Base-by-base conservation (phyloP, 1,284 basidiomycete genomes). In the Psilocybe mexicana region DNA sequence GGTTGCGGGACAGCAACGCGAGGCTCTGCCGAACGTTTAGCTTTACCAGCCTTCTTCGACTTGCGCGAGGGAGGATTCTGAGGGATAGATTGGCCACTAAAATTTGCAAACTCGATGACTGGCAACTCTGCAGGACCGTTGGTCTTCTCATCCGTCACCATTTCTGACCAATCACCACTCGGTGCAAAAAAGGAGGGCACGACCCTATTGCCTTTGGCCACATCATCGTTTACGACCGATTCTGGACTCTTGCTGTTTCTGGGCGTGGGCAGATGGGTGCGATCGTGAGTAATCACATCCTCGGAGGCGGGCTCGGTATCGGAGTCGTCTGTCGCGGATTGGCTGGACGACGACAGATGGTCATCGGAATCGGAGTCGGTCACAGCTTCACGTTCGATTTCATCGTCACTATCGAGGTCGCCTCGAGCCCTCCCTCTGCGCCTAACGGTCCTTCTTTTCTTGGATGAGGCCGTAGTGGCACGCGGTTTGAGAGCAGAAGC, bases 81-180 rank as follows among this genome's bases (percentile, higher is more conserved):
- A 49, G 71, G 58, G 46, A 73, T 67, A 12, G 74, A 64, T 33
- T 79, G 68, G 36, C 70, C 72, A 54, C 78, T 77, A 61, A 93
- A 82, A 55, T 92, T 86, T 52, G 83, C 80, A 67, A 92, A 93
- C 64, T 92, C 88, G 65, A 93, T 87, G 62, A 92, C 86, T 30
- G 90, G 91, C 5, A 93, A 77, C n/a, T 84, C 81, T 3, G 80
- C 80, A 50, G 79, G 73, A 23, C 82, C 86, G 61, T 84, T 79
- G 25, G 73, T 76, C 28, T 74, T 80, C 70, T 91, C 86, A 52
- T 87, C 86, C n/a, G 83, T 79, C n/a, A 91, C 88, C 83, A 91
- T 88, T 68, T 93, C 89, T 6, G 88, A 87, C 91, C 91, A 93
- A 66, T 84, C 82, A 14, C 79, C 78, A 40, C 79, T 63, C 18